A percentile compares a stretch with the other conserved stretches of the same genome.
Conservation (phyloP, 768 basidiomycete species). For the Amanita phalloides region DNA sequence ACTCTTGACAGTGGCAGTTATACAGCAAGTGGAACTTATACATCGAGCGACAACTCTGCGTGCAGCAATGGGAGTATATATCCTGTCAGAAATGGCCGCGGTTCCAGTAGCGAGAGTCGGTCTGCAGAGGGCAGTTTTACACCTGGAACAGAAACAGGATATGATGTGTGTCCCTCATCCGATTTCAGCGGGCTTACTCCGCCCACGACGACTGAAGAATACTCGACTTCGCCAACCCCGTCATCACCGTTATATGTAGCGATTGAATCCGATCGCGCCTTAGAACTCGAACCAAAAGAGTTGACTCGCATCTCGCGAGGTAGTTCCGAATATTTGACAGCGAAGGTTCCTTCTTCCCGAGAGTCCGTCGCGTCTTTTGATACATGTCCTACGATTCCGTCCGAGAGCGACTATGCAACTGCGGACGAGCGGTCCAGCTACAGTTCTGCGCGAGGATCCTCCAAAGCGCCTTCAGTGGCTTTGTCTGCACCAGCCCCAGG, state of each 20-base stretch:
- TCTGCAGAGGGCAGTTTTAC: conserved; percentile 12
- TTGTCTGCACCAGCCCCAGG: conserved; percentile 29
- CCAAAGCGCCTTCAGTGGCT: conserved; percentile 15
- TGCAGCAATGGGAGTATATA: conserved; percentile 1
- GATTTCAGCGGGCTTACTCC: conserved; percentile 34
- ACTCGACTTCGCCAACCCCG: conserved; percentile 22
- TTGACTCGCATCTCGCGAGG: conserved; percentile 36
- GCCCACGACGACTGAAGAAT: conserved; percentile 17
- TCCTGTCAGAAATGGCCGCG: background rate
- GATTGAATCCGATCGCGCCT: conserved; percentile 16
- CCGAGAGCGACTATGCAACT: conserved; percentile 32
- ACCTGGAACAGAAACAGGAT: conserved; percentile 30
- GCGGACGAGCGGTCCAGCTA: conserved; percentile 28
- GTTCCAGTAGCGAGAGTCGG: conserved; percentile 5
- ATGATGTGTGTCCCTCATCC: conserved; percentile 42
- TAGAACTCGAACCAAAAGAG: conserved; percentile 26
- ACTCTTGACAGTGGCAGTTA: conserved; percentile 18
- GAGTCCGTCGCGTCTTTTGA: conserved; percentile 20
- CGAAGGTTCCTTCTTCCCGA: conserved; percentile 24
- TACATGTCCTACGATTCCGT: conserved; percentile 20
- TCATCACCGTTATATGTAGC: conserved; percentile 18
- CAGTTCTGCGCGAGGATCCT: conserved; percentile 9
- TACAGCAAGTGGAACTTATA: conserved; percentile 13
- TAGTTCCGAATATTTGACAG: conserved; percentile 39
- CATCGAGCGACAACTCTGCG: conserved; percentile 7